These are phyloP conservation scores for Cutaneotrichosporon cavernicola DNA, from an alignment of 1,284 basidiomycete species.

Conservation along the genomic window DNA sequence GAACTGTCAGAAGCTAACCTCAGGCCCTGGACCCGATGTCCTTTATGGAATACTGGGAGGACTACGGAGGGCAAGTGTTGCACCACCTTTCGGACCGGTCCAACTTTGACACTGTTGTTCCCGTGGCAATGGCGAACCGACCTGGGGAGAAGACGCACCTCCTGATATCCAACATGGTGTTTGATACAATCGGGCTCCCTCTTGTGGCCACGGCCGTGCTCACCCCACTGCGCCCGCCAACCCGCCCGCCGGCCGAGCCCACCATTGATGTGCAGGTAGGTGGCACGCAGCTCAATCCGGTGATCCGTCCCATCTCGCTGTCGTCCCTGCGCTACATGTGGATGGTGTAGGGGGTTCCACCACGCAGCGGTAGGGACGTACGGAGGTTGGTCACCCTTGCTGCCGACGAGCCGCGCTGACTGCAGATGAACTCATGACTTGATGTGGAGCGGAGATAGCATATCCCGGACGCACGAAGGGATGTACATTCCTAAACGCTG, in stretches of 20 bases:
- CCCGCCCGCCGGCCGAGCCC: slow-evolving; percentile 10
- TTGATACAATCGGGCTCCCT: slow-evolving; percentile 26
- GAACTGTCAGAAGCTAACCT: slow-evolving; percentile 1
- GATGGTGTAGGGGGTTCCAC: slow-evolving; percentile 15
- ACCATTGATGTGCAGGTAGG: slow-evolving; percentile 28
- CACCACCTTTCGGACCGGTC: slow-evolving; percentile 19
- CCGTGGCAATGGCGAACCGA: slow-evolving; percentile 16
- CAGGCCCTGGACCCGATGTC: slow-evolving; percentile 23
- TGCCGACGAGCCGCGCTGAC: neutral
- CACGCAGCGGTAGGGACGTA: slow-evolving; percentile 6
- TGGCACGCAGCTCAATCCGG: slow-evolving; percentile 20
- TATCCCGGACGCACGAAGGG: neutral
- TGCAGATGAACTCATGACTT: slow-evolving; percentile 1
- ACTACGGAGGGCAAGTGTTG: slow-evolving; percentile 22
- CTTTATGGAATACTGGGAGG: slow-evolving; percentile 26
- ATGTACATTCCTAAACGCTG: neutral
- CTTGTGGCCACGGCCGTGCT: slow-evolving; percentile 22
- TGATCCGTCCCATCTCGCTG: slow-evolving; percentile 21
- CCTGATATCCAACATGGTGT: slow-evolving; percentile 17
- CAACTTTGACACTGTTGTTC: slow-evolving; percentile 17
- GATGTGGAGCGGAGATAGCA: neutral
- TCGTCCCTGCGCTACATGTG: slow-evolving; percentile 20
- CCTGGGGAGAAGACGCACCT: slow-evolving; percentile 18
- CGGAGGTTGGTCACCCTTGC: slow-evolving; percentile 11
- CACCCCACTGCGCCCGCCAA: slow-evolving; percentile 12